Conservation (phyloP, 148 eudicot genomes). For the Fagopyrum tataricum region DNA sequence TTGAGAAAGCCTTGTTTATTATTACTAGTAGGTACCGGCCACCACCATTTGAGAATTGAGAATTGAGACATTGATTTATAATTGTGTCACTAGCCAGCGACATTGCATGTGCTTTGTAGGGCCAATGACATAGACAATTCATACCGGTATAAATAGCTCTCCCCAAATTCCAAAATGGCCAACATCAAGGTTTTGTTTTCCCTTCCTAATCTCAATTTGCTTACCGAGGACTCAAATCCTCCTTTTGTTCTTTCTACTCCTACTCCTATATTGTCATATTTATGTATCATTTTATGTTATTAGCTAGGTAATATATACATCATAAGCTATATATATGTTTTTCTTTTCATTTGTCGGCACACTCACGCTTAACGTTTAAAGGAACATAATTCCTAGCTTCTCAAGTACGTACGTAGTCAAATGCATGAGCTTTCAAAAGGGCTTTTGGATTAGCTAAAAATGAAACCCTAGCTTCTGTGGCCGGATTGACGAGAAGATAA, state of each 20-base stretch:
- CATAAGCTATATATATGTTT: not conserved
- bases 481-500: not conserved
- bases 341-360: not conserved
- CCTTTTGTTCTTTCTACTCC: not conserved
- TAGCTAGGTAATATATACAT: not conserved
- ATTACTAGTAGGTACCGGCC: not conserved
- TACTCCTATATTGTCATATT: not conserved
- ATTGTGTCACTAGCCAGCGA: not conserved
- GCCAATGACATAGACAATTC: constrained; percentile 8
- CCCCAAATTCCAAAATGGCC: not conserved
- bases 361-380: not conserved
- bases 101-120: constrained; percentile 8
- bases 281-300: not conserved
- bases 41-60: not conserved
- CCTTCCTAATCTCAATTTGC: not conserved
- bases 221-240: not conserved
- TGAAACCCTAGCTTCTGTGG: not conserved
- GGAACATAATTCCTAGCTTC: not conserved
- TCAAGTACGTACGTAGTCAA: not conserved
- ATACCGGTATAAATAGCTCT: constrained; percentile 11
- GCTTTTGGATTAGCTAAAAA: constrained; percentile 3
- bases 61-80: not conserved
- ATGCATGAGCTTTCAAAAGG: not conserved
- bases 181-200: not conserved
- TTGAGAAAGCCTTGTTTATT: not conserved